Evolutionary conservation across 2,329 filamentous ascomycete species (phyloP), one percentile per base, ranked within the genome.

Genomic region (Trichophyton equinum): DNA sequence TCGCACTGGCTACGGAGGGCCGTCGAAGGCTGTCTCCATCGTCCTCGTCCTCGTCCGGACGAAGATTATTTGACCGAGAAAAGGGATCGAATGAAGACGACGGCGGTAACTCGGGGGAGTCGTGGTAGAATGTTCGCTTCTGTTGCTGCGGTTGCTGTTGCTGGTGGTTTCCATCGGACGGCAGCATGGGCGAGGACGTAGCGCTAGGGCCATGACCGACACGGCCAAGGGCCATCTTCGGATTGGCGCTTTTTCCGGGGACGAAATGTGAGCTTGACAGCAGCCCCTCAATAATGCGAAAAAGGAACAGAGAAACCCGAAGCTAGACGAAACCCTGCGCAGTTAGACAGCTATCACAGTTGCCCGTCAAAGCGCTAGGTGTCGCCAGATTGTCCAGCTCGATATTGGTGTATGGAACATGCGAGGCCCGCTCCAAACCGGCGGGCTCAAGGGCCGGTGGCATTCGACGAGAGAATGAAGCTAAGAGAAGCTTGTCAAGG

Each of bases 1-100:
- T 88, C 64, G 90, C 84, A 73, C 89, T 95, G 42, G 89, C 89
- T 46, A 89, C 81, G 1, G 91, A 95, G 1, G 91, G 91, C 57
- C 91, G 82, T 64, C 91, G 79, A 66, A 88, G 87, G 69, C 92
- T 87, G 65, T 77, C 76, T 68, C 80, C 83, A 68, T 86, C 60
- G 9, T 60, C 59, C 51, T 63, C 60, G n/a, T 20, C 40, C n/a
- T 61, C 38, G 8, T 63, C 62, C 30, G 60, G 60, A 20, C 61
- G 59, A 38, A 57, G 60, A 2, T 51, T 53, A 56, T 61, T 60
- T 20, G 56, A 61, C 42, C 18, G 53, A 64, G 75, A 78, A 47
- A 78, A 76, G 3, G 82, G 79, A 51, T 83, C 80, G 68, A 85
- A 82, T 60, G 82, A 81, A 0, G 88, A 86, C 33, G 87, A 90